Percentiles rank a stretch among this genome's conserved stretches.
Evolutionary conservation across 2,329 filamentous ascomycete species (phyloP).

Genomic region (Periglandula ipomoeae): DNA sequence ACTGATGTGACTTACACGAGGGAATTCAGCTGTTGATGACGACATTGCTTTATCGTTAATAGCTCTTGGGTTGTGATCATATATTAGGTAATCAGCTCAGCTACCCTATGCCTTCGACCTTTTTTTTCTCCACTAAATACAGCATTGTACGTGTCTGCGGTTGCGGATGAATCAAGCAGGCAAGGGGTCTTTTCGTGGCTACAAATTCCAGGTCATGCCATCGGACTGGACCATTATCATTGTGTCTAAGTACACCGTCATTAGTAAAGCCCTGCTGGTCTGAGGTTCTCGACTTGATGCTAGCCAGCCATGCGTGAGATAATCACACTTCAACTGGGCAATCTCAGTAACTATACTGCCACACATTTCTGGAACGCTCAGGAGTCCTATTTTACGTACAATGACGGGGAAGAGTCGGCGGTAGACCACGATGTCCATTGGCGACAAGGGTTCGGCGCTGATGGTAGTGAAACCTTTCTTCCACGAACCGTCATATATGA

Average conservation of each 20-base stretch:
- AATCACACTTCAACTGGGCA: conserved; percentile 85
- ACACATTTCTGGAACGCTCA: conserved; percentile 98
- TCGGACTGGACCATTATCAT: no score
- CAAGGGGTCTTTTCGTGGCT: no score
- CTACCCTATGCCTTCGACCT: no score
- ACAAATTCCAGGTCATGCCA: no score
- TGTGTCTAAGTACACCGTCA: no score
- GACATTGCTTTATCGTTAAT: neutral
- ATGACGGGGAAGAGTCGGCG: conserved; percentile 28
- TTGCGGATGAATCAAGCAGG: no score
- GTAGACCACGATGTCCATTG: conserved; percentile 65
- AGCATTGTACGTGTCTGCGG: no score
- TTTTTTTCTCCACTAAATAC: no score
- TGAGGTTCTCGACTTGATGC: neutral
- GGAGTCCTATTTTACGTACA: conserved; percentile 97
- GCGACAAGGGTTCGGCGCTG: conserved; percentile 68
- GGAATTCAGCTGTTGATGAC: neutral
- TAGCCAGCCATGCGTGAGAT: conserved; percentile 73
- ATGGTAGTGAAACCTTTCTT: conserved; percentile 85
- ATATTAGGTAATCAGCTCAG: neutral
- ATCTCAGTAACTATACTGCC: conserved; percentile 84
- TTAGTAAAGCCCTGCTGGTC: no score
- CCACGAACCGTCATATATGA: conserved; percentile 91
- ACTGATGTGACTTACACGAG: neutral
- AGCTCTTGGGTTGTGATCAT: neutral